Conservation (phyloP, 148 eudicot species). For the Chenopodium quinoa region DNA sequence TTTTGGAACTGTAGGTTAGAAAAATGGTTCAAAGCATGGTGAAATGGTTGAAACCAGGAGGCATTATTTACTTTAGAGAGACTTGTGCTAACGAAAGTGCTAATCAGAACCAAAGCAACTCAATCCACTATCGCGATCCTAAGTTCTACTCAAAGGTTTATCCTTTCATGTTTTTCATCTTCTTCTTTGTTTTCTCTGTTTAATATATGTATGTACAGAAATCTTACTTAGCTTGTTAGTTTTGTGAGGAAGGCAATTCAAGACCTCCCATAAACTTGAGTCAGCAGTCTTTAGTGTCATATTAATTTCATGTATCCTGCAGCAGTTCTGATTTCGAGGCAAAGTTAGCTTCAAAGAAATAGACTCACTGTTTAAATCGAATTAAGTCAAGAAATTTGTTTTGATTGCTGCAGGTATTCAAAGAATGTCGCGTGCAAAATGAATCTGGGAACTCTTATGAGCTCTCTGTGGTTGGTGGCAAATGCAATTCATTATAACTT, state of each 20-base stretch:
- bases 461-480: constrained; percentile 76
- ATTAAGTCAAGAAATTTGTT: neutral
- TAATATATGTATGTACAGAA: neutral
- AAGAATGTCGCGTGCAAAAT: constrained; percentile 60
- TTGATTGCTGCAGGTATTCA: constrained; percentile 58
- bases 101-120: constrained; percentile 59
- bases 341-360: no score
- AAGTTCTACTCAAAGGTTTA: constrained; percentile 78
- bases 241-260: neutral
- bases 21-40: constrained; percentile 60
- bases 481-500: constrained; percentile 47
- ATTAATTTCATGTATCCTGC: no score
- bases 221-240: neutral
- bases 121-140: constrained; percentile 76
- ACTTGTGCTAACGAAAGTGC: constrained; percentile 78
- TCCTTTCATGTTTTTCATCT: neutral
- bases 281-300: neutral
- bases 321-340: neutral
- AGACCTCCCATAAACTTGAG: neutral
- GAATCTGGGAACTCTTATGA: constrained; percentile 67
- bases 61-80: constrained; percentile 74
- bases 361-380: neutral
- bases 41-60: constrained; percentile 86
- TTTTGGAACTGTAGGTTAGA: constrained; percentile 49
- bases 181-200: neutral